Evolutionary conservation across 306 rosid species (phyloP).

Genomic region (Vicia faba): DNA sequence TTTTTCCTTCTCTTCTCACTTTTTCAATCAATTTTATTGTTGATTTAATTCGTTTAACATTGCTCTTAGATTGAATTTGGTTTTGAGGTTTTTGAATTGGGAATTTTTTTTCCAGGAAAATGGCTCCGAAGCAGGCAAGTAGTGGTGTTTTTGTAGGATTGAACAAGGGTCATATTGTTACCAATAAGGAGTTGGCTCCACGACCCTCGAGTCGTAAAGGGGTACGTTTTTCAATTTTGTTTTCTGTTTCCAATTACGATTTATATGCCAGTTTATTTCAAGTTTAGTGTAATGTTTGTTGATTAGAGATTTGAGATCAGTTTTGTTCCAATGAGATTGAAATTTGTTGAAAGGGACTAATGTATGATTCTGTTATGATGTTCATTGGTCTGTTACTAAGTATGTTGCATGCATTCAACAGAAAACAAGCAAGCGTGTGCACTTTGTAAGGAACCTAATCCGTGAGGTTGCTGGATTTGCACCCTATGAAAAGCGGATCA

Average conservation of each 20-base stretch:
- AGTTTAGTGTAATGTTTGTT: too few species aligned
- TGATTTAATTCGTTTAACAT: too few species aligned
- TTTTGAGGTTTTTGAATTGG: too few species aligned
- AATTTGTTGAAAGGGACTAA: not conserved
- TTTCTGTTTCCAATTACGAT: too few species aligned
- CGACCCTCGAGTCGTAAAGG: conserved; percentile 88
- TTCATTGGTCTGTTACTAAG: not conserved
- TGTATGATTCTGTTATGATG: not conserved
- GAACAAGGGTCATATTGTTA: conserved; percentile 78
- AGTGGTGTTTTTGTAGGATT: conserved; percentile 80
- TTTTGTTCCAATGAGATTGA: too few species aligned
- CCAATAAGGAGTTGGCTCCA: conserved; percentile 80
- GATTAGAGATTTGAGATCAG: too few species aligned
- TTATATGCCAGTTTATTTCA: too few species aligned
- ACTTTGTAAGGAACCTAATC: conserved; percentile 73
- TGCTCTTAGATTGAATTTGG: too few species aligned
- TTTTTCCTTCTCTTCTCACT: too few species aligned
- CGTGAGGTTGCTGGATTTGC: conserved; percentile 94
- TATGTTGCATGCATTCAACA: conserved; percentile 32
- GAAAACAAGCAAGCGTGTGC: conserved; percentile 87
- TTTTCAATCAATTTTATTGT: too few species aligned
- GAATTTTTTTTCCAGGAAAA: conserved; percentile 17
- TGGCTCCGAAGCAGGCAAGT: conserved; percentile 88
- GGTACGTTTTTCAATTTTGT: not conserved
- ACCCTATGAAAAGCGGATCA: conserved; percentile 86